These are phyloP conservation scores for Chenopodium album DNA, from an alignment of 148 eudicot species.

Conservation along the genomic window DNA sequence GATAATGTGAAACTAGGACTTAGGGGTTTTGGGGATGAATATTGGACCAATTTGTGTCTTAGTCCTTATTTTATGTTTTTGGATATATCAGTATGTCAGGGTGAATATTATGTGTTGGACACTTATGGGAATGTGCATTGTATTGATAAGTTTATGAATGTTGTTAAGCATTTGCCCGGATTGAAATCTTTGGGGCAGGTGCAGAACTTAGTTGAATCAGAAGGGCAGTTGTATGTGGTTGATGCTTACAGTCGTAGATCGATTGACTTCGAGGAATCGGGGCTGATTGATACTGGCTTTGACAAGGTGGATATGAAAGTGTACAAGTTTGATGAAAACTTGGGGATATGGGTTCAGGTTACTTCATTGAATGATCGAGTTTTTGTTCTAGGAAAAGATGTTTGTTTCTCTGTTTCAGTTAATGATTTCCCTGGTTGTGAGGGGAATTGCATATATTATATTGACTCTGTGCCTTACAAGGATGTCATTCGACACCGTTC, in stretches of 20 bases:
- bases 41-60: background rate
- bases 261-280: no score
- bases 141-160: background rate
- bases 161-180: background rate
- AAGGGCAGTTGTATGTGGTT: constrained; percentile 15
- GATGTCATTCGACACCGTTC: background rate
- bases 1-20: background rate
- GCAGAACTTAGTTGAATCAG: background rate
- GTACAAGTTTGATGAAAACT: constrained; percentile 15
- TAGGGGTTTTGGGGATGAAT: background rate
- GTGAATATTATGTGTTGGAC: background rate
- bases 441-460: constrained; percentile 19
- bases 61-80: no score
- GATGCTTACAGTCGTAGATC: background rate
- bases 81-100: background rate
- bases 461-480: background rate
- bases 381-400: constrained; percentile 16
- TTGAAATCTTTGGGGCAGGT: background rate
- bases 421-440: constrained; percentile 21
- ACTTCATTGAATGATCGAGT: constrained; percentile 14
- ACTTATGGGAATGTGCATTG: background rate
- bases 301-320: constrained; percentile 3
- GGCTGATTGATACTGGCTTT: background rate
- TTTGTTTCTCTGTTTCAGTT: constrained; percentile 18
- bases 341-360: constrained; percentile 27